Percentiles rank a stretch among this genome's conserved stretches.
Evolutionary conservation across 225 moss, liverwort and hornwort genomes (phyloP).

Genomic region (Physcomitrellopsis africana): DNA sequence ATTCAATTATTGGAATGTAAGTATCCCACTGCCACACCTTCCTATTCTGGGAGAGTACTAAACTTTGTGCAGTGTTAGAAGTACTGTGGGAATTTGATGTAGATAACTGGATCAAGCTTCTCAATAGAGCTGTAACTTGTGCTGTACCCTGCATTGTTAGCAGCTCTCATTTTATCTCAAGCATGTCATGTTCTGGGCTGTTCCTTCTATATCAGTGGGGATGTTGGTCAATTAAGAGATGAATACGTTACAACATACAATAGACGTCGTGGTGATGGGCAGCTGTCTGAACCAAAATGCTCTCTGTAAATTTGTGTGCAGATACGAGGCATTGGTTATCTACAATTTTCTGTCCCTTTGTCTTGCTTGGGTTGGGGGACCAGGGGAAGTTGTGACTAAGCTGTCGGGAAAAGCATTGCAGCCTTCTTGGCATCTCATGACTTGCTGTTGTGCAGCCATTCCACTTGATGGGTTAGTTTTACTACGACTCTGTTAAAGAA

Average conservation of each 20-base stretch:
- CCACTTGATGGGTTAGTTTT: slow-evolving; percentile 90
- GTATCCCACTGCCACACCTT: slow-evolving; percentile 2
- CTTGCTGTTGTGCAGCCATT: slow-evolving; percentile 87
- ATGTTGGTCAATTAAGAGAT: neutral
- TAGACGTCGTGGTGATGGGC: neutral
- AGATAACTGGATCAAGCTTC: neutral
- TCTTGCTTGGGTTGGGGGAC: slow-evolving; percentile 99
- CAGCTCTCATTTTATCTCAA: neutral
- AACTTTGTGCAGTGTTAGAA: neutral
- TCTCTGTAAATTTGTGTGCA: slow-evolving; percentile 39
- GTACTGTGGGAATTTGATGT: neutral
- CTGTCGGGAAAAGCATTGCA: slow-evolving; percentile 82
- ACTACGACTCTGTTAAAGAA: neutral
- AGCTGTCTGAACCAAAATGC: neutral
- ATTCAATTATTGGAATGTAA: slow-evolving; percentile 70
- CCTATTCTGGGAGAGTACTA: neutral
- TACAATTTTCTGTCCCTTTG: slow-evolving; percentile 98
- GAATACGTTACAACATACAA: neutral
- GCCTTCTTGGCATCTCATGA: slow-evolving; percentile 99
- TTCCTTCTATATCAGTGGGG: neutral
- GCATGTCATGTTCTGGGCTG: neutral
- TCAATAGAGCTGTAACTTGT: too few relatives aligned
- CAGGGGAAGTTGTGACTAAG: slow-evolving; percentile 92
- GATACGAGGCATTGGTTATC: slow-evolving; percentile 99
- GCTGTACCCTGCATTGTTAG: neutral